Evolutionary conservation across 2,329 filamentous ascomycete genomes (phyloP), one percentile per base, ranked within the genome.

Genomic region (Colletotrichum sp.): DNA sequence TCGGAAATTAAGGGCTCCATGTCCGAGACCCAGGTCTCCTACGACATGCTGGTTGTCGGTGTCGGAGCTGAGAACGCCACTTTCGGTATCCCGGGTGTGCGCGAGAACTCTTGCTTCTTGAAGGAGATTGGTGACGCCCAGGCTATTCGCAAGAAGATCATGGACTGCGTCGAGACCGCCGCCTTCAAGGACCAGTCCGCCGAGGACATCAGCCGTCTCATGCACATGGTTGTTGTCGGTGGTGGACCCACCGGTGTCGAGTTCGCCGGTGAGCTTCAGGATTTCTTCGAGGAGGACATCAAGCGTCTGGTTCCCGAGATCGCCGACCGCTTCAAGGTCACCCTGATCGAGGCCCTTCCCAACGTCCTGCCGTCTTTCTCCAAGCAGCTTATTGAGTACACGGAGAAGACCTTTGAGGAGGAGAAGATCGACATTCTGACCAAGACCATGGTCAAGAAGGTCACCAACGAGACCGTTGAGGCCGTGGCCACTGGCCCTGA

Each of bases 301-400:
- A 96, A 95, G 91, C 98, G 98, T 89, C 96, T 98, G 91, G 94
- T 99, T 79, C 97, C 97, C 61, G 96, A 98, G 77, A 98, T 99
- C 85, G 92, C 93, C 85, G 92, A 96, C 81, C 95, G 96, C 86
- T 98, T 99, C 92, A 95, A 96, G 86, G 96, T 99, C 78, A 99
- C 97, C 74, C 93, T 99, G 63, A 96, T 99, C 79, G 97, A 99
- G 88, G 97, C 97, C 76, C 92, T 99, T 38, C 97, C 97, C 81
- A 98, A 97, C 85, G 96, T 98, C 68, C 91, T 99, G 78, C 97
- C 97, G 81, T 98, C 96, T 90, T 99, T 99, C 91, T 98, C 95
- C 85, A 98, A 98, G 91, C 96, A 98, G 86, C 90, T 99, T 82
- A 98, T 99, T 83, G 97, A 99, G 82, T 99, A 99, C 90, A 99